A percentile compares a stretch with the other conserved stretches of the same genome.
Evolutionary conservation across 225 moss, liverwort and hornwort species (phyloP).

Genomic region (Climacium dendroides): DNA sequence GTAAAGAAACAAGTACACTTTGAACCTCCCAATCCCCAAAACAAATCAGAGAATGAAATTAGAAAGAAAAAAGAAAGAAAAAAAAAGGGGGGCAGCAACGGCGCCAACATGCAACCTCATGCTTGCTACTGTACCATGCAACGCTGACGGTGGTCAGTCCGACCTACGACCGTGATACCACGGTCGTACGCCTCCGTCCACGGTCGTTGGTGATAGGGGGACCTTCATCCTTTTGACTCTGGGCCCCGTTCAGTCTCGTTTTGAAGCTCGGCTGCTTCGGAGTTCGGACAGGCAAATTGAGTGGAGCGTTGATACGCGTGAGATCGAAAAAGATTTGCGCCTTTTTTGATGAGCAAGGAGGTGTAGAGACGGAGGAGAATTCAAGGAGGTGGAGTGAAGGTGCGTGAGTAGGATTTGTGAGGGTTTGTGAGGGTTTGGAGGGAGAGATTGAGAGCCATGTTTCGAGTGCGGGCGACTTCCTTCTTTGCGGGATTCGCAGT

Average conservation of each 20-base stretch:
- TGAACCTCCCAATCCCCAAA: background rate
- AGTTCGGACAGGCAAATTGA: background rate
- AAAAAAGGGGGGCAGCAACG: background rate
- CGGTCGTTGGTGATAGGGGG: background rate
- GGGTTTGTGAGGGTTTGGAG: background rate
- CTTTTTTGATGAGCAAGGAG: background rate
- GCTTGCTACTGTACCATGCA: background rate
- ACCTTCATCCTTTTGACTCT: background rate
- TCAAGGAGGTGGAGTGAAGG: background rate
- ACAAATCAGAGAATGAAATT: background rate
- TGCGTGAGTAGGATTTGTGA: background rate
- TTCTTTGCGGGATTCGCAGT: background rate
- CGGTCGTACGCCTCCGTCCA: background rate
- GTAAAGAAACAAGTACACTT: background rate
- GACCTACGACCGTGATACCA: background rate
- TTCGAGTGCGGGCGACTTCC: conserved; percentile 1
- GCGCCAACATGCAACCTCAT: background rate
- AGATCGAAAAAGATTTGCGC: background rate
- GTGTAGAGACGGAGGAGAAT: background rate
- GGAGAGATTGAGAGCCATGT: conserved; percentile 34
- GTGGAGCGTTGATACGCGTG: background rate
- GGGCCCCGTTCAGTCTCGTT: background rate
- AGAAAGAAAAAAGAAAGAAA: too few species aligned
- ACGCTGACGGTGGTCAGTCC: background rate
- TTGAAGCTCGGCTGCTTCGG: background rate